These are phyloP conservation scores for Fusarium burgessii DNA, from an alignment of 2,329 filamentous ascomycete species.

Conservation along the genomic window DNA sequence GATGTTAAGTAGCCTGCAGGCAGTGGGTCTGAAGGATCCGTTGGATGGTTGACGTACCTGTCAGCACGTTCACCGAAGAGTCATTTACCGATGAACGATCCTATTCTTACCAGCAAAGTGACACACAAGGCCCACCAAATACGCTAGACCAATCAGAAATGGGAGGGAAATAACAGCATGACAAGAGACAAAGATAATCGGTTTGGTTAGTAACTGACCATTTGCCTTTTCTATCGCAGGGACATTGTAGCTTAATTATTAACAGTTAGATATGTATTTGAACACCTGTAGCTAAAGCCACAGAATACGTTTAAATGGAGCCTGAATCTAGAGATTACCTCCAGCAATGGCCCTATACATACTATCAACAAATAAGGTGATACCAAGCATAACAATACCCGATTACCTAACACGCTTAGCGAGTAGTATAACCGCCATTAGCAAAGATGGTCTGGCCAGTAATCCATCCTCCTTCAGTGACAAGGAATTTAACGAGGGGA, in stretches of 20 bases:
- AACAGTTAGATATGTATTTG: too few species aligned
- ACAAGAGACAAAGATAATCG: too few species aligned
- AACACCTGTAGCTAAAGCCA: too few species aligned
- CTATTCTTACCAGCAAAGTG: accelerated
- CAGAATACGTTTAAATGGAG: too few species aligned
- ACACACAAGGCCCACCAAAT: accelerated
- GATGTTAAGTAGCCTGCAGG: not conserved
- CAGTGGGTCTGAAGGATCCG: not conserved
- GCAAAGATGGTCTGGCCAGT: not conserved
- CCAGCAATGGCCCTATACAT: too few species aligned
- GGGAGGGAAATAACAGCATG: too few species aligned
- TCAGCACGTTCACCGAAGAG: not conserved
- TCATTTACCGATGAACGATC: not conserved
- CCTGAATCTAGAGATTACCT: too few species aligned
- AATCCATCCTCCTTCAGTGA: not conserved
- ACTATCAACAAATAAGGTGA: too few species aligned
- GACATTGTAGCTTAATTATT: too few species aligned
- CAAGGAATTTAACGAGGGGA: not conserved
- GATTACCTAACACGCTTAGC: not conserved
- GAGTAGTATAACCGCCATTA: not conserved
- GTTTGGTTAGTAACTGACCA: too few species aligned
- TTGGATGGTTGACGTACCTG: accelerated
- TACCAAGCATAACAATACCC: too few species aligned
- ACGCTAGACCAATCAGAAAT: accelerated
- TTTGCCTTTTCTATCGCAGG: too few species aligned